Evolutionary conservation across 2,329 filamentous ascomycete genomes (phyloP).

Genomic region (Leptographium wingfieldii): DNA sequence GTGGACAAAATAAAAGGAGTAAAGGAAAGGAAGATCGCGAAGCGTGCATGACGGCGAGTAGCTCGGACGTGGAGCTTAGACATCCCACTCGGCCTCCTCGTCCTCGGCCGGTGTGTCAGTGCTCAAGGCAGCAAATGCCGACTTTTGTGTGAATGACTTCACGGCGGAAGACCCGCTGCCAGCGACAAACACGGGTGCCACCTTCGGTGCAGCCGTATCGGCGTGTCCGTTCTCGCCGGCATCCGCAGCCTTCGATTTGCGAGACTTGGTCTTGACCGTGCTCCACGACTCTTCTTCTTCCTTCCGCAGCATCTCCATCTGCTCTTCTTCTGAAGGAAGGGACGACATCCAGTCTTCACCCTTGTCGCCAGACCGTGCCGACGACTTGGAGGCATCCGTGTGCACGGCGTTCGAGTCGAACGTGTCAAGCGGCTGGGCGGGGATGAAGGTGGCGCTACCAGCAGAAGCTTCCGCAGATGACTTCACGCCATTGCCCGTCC

Average conservation of each 20-base stretch:
- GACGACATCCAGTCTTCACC: constrained; percentile 35
- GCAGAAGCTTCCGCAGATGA: constrained; percentile 20
- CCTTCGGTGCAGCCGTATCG: constrained; percentile 9
- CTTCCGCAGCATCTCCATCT: constrained; percentile 44
- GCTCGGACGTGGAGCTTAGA: constrained; percentile 32
- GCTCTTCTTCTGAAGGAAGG: constrained; percentile 49
- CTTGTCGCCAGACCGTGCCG: constrained; percentile 19
- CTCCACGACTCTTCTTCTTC: constrained; percentile 44
- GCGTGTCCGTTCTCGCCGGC: constrained; percentile 12
- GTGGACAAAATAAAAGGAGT: not conserved
- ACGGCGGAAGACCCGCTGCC: constrained; percentile 14
- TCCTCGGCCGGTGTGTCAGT: constrained; percentile 26
- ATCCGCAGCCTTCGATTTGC: constrained; percentile 29
- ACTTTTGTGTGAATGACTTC: constrained; percentile 25
- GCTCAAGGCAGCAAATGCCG: constrained; percentile 37
- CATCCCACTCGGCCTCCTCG: constrained; percentile 38
- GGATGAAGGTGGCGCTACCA: constrained; percentile 21
- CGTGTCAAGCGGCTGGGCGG: constrained; percentile 44
- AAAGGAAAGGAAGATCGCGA: not conserved
- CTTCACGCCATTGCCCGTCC: constrained; percentile 21
- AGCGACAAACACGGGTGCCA: constrained; percentile 6
- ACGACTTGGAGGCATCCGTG: constrained; percentile 14
- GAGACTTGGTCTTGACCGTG: constrained; percentile 37
- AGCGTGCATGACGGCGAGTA: too few species aligned
- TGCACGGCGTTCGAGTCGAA: constrained; percentile 26